Base-by-base conservation (phyloP, 257 asterid genomes). In the Solanum clarkiae region DNA sequence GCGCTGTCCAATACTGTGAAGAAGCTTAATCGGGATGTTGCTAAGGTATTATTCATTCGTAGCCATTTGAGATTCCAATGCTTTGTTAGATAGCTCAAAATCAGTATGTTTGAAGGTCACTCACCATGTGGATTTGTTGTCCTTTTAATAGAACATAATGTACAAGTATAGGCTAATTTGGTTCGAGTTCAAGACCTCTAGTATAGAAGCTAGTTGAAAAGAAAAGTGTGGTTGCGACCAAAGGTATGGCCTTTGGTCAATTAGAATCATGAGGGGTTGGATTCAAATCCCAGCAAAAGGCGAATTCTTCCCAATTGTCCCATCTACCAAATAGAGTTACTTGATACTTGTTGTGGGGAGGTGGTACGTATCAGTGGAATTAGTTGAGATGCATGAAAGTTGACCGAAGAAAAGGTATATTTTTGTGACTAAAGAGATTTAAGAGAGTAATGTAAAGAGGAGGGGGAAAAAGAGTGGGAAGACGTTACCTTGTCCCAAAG, bases 21-120 rank as follows among this genome's bases (percentile, higher is more conserved):
- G 88, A 91, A 89, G 88, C 92, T 91, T 36, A 88, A 88, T 63
- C 93, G 93, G 42, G 92, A 91, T 60, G 91, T 91, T 62, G 75
- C 90, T 20, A 88, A 91, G 91, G 91, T 87, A 86, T 63, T 36
- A 81, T 24, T 26, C 71, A 22, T 22, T 62, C 69, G 22, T 17
- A 56, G 11, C 10, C 63, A 71, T 42, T 71, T 45, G 32, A 44
- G 6, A 44, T 45, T 71, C 29, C 6, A 71, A 20, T 66, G 32
- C 6, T 65, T 65, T 65, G 36, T 65, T 65, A 13, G 42, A 29
- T 66, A 29, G 74, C 47, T 66, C 4, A 29, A 66, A 66, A 66
- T 66, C 20, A 66, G 47, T 7, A 66, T 12, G 42, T 72, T 72
- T 72, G 81, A 45, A 72, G 55, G 42, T 36, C 42, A 36, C 42